Percentiles rank a stretch among this genome's conserved stretches.
Evolutionary conservation across 192 early-diverging fungal genomes (phyloP).

Genomic region (Chytriomyces confervae): DNA sequence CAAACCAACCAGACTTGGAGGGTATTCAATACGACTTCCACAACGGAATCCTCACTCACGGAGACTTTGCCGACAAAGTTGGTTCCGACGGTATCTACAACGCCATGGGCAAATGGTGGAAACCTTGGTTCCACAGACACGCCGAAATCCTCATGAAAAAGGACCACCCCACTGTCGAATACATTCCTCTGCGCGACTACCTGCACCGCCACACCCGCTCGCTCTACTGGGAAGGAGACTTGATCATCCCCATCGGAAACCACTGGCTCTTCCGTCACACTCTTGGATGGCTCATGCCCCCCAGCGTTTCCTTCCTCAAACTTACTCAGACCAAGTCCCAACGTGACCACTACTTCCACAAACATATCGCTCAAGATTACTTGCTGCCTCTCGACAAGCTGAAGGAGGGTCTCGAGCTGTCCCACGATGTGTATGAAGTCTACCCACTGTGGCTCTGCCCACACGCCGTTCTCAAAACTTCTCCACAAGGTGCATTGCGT

Average conservation of each 20-base stretch:
- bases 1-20: constrained; percentile 33
- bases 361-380: constrained; percentile 46
- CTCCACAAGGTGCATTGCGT: constrained; percentile 35
- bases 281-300: constrained; percentile 47
- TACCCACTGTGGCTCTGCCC: constrained; percentile 52
- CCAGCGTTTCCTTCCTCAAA: constrained; percentile 43
- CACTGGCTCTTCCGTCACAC: constrained; percentile 43
- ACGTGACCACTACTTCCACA: constrained; percentile 39
- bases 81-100: constrained; percentile 38
- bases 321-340: constrained; percentile 44
- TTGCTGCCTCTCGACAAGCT: constrained; percentile 44
- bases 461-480: constrained; percentile 37
- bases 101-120: constrained; percentile 43
- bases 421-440: constrained; percentile 43
- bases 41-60: constrained; percentile 47
- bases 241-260: constrained; percentile 52
- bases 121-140: constrained; percentile 57
- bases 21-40: constrained; percentile 44
- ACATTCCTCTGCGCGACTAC: constrained; percentile 54
- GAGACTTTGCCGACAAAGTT: constrained; percentile 42
- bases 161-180: constrained; percentile 43
- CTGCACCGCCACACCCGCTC: constrained; percentile 53
- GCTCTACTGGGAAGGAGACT: constrained; percentile 48
- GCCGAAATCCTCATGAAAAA: constrained; percentile 35
- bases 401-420: constrained; percentile 41